Conservation (phyloP, 768 basidiomycete genomes). For the Macrolepiota dolichaula region DNA sequence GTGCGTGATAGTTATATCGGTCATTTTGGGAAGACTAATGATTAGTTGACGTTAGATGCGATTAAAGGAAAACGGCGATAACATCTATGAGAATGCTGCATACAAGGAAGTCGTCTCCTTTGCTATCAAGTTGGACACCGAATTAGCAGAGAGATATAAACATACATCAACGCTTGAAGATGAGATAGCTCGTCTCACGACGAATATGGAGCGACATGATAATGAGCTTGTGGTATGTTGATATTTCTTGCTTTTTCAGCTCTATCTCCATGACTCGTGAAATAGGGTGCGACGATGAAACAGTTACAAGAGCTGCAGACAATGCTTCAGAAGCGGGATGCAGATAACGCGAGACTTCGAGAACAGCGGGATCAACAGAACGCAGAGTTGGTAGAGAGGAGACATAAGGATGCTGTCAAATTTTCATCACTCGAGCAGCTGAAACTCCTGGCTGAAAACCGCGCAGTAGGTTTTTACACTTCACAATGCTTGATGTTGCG, state of each 20-base stretch:
- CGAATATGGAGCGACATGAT: constrained; percentile 1
- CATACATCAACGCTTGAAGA: constrained; percentile 1
- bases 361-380: constrained; percentile 66
- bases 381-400: constrained; percentile 67
- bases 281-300: neutral
- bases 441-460: constrained; percentile 60
- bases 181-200: constrained; percentile 5
- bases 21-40: neutral
- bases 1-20: constrained; percentile 24
- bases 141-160: constrained; percentile 6
- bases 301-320: constrained; percentile 57
- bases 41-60: neutral
- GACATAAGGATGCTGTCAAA: constrained; percentile 59
- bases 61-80: constrained; percentile 6
- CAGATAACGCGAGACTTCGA: constrained; percentile 64
- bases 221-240: constrained; percentile 29
- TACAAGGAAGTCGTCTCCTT: constrained; percentile 7
- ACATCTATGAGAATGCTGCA: constrained; percentile 3
- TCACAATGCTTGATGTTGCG: neutral
- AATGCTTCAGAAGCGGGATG: constrained; percentile 60
- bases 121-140: constrained; percentile 6
- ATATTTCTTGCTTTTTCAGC: neutral
- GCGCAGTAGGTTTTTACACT: constrained; percentile 36
- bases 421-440: constrained; percentile 59
- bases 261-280: neutral